Evolutionary conservation across 2,329 filamentous ascomycete species (phyloP).

Genomic region (Colletotrichum brevisporum): DNA sequence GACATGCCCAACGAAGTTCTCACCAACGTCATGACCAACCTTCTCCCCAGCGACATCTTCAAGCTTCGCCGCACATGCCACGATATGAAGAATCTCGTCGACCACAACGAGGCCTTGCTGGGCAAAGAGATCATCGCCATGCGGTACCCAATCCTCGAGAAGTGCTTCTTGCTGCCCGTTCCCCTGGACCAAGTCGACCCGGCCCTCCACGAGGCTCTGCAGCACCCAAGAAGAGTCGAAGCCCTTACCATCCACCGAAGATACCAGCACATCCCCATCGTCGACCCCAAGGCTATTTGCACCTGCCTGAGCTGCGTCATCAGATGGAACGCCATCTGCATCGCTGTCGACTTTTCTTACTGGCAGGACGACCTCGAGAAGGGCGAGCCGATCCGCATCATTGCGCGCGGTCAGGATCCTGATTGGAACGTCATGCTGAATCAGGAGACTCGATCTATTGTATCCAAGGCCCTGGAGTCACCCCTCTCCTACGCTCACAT

Average conservation of each 20-base stretch:
- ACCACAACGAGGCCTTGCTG: conserved; percentile 58
- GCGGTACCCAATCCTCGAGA: conserved; percentile 65
- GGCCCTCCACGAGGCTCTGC: conserved; percentile 54
- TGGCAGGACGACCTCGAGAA: conserved; percentile 67
- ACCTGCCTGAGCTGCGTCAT: conserved; percentile 70
- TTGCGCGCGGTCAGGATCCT: conserved; percentile 61
- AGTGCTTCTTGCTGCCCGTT: conserved; percentile 66
- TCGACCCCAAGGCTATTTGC: conserved; percentile 64
- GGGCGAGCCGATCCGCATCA: conserved; percentile 65
- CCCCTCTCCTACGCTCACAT: conserved; percentile 65
- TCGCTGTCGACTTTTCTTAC: conserved; percentile 69
- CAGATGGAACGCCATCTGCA: conserved; percentile 69
- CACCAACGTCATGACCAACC: conserved; percentile 59
- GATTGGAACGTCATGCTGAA: conserved; percentile 66
- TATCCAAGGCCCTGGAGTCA: conserved; percentile 60
- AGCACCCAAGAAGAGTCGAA: conserved; percentile 57
- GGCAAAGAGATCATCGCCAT: conserved; percentile 57
- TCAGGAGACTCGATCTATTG: conserved; percentile 57
- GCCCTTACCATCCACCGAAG: conserved; percentile 61
- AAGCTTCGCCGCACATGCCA: conserved; percentile 58
- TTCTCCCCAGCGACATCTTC: conserved; percentile 66
- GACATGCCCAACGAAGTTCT: conserved; percentile 68
- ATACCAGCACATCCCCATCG: conserved; percentile 65
- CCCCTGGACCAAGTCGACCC: conserved; percentile 57
- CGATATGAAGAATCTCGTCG: conserved; percentile 59